A percentile compares a stretch with the other conserved stretches of the same genome.
These are phyloP conservation scores for Tagetes erecta DNA, from an alignment of 129 eudicot genomes.

Conservation along the genomic window DNA sequence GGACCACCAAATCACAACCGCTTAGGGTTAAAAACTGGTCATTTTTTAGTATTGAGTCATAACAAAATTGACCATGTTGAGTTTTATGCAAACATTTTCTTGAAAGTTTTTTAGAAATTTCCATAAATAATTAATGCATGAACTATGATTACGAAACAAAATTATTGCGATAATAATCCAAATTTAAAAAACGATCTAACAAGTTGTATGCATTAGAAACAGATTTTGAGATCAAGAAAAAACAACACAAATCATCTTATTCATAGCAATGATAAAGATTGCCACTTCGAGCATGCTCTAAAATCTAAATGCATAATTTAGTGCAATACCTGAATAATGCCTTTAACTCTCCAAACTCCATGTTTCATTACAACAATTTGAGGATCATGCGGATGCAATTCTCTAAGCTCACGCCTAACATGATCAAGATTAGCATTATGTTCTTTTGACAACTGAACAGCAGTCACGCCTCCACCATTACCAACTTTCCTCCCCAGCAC, in stretches of 20 bases:
- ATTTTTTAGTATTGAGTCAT: not conserved
- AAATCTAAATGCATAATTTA: not conserved
- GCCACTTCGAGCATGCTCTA: not conserved
- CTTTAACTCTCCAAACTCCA: slow-evolving; percentile 42
- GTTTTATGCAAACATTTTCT: not conserved
- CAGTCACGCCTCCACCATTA: slow-evolving; percentile 40
- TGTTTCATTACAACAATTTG: slow-evolving; percentile 61
- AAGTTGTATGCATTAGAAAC: no score
- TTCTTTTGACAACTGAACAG: slow-evolving; percentile 62
- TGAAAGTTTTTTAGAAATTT: not conserved
- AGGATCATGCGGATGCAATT: slow-evolving; percentile 68
- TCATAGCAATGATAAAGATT: not conserved
- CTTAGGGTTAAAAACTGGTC: not conserved
- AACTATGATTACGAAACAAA: not conserved
- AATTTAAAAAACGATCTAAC: no score
- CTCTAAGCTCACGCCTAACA: slow-evolving; percentile 51
- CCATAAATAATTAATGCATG: not conserved
- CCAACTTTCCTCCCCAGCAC: slow-evolving; percentile 58
- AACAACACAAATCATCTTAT: not conserved
- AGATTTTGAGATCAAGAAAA: not conserved
- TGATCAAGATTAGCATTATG: slow-evolving; percentile 63
- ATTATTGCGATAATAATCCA: not conserved
- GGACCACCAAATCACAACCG: no score
- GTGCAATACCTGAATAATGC: slow-evolving; percentile 56
- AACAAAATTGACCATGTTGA: not conserved